These are phyloP conservation scores for Komagataella phaffii DNA, from an alignment of 805 yeast species.

Conservation along the genomic window DNA sequence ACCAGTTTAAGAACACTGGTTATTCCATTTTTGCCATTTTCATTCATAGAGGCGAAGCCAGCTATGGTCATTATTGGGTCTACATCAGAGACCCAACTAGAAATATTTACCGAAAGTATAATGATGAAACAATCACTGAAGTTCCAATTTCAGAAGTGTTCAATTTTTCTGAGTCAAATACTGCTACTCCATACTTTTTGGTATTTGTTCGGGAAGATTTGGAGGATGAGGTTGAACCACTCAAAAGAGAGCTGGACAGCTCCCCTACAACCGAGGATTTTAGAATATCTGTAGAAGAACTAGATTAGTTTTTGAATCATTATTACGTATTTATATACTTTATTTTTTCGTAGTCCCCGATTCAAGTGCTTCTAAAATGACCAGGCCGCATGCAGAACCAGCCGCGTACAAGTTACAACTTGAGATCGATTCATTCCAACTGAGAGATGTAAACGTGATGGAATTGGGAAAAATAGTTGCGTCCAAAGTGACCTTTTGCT, in stretches of 20 bases:
- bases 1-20: constrained; percentile 45
- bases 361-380: background rate
- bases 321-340: no score
- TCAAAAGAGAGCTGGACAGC: constrained; percentile 27
- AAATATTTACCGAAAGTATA: constrained; percentile 72
- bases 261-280: background rate
- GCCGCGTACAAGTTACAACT: background rate
- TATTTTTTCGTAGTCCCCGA: background rate
- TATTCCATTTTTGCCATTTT: constrained; percentile 85
- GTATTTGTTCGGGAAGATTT: constrained; percentile 65
- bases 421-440: background rate
- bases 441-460: background rate
- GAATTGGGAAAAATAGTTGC: background rate
- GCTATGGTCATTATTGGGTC: constrained; percentile 95
- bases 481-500: background rate
- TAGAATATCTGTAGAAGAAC: background rate
- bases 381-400: background rate
- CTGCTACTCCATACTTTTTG: constrained; percentile 89
- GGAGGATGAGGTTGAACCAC: constrained; percentile 47
- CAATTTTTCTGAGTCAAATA: constrained; percentile 52
- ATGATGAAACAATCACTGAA: constrained; percentile 89
- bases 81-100: constrained; percentile 69
- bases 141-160: constrained; percentile 55
- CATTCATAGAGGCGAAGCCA: constrained; percentile 91
- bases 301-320: background rate